phyloP scores from a whole-genome alignment of 106 monocot species.

The Iris macrosiphon region DNA sequence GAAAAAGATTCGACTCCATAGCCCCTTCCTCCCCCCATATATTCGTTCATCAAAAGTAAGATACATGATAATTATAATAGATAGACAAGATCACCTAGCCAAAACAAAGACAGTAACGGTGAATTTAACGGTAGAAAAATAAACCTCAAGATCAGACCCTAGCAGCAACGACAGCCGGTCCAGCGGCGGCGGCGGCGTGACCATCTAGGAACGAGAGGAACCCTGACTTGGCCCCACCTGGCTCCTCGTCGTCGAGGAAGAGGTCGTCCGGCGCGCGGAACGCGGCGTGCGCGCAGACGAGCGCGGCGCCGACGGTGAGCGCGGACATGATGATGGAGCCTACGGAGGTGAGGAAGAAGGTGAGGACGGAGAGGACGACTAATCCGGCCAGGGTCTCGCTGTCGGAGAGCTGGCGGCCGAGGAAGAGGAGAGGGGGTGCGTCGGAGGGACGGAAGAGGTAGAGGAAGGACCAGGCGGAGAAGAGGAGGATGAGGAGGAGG shows the following conservation, averaged over 20 bases:
- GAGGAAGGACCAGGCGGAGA: slow-evolving; percentile 16
- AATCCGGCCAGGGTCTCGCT: slow-evolving; percentile 41
- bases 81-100: too few relatives aligned
- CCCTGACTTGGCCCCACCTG: slow-evolving; percentile 9
- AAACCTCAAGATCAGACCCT: too few relatives aligned
- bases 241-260: slow-evolving; percentile 38
- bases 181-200: slow-evolving; percentile 16
- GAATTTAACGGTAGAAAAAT: too few relatives aligned
- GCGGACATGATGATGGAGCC: too few relatives aligned
- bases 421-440: slow-evolving; percentile 18
- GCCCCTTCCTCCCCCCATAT: too few relatives aligned
- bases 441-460: slow-evolving; percentile 19
- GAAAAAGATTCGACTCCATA: too few relatives aligned
- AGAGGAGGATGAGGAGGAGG: slow-evolving; percentile 11
- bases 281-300: slow-evolving; percentile 36
- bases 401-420: slow-evolving; percentile 40
- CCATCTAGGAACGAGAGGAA: slow-evolving; percentile 34
- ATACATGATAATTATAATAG: too few relatives aligned
- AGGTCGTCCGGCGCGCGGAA: slow-evolving; percentile 41
- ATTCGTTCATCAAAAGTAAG: too few relatives aligned
- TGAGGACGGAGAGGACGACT: slow-evolving; percentile 32
- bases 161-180: slow-evolving; percentile 1
- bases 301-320: too few relatives aligned
- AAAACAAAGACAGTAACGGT: too few relatives aligned
- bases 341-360: too few relatives aligned